phyloP scores from a whole-genome alignment of 2,329 filamentous ascomycete species.

The Ceratocystis lukuohia region DNA sequence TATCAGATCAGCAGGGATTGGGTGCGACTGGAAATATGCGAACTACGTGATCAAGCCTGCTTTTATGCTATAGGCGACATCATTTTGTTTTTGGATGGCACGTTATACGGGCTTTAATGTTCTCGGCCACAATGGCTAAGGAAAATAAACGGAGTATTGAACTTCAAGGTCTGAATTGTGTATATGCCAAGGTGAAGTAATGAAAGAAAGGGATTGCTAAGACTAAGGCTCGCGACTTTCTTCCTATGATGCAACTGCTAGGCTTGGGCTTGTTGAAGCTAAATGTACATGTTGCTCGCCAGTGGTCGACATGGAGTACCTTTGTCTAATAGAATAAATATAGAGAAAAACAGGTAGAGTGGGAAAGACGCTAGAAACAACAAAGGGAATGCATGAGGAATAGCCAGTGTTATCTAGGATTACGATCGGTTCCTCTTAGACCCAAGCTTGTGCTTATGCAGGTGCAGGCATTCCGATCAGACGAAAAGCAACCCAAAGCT shows the following conservation, averaged over 20 bases:
- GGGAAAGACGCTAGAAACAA: not conserved
- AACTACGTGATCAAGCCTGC: not conserved
- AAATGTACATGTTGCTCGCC: not conserved
- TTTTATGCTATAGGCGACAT: not conserved
- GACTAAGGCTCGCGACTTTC: not conserved
- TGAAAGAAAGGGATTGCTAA: not conserved
- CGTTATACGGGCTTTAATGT: not conserved
- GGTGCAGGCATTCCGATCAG: not conserved
- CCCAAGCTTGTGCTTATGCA: slow-evolving; percentile 6
- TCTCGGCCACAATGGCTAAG: not conserved
- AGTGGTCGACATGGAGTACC: not conserved
- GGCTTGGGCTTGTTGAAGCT: not conserved
- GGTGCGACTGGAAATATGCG: not conserved
- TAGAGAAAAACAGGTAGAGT: not conserved
- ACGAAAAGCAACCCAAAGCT: slow-evolving; percentile 1
- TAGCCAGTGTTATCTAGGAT: not conserved
- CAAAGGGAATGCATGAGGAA: not conserved
- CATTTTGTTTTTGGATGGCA: not conserved
- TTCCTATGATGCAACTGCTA: not conserved
- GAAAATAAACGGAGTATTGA: not conserved
- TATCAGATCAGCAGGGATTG: not conserved
- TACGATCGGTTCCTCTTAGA: not conserved
- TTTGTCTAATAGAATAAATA: not conserved
- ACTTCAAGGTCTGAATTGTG: not conserved
- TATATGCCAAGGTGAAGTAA: not conserved